phyloP scores from a whole-genome alignment of 2,329 filamentous ascomycete species.

The Neopestalotiopsis sp. region DNA sequence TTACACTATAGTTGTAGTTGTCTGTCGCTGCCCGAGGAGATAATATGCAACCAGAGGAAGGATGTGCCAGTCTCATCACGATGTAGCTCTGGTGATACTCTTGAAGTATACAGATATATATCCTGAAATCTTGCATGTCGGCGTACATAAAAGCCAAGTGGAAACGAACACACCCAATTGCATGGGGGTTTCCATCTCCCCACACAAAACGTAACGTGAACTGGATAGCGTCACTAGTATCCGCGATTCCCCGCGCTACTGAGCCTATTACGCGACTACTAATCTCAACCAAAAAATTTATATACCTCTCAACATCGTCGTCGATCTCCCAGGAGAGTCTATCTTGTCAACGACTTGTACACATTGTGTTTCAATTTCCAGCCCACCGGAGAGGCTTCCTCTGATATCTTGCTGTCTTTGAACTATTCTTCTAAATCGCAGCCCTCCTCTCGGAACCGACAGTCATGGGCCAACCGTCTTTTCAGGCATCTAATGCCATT shows the following conservation, averaged over 20 bases:
- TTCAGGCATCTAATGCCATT: conserved; percentile 79
- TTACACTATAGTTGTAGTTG: too few relatives aligned
- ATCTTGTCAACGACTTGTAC: neutral
- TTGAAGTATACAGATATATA: too few relatives aligned
- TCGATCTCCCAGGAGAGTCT: neutral
- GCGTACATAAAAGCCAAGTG: neutral
- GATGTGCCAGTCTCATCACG: too few relatives aligned
- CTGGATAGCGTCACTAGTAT: conserved; percentile 9
- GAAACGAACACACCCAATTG: neutral
- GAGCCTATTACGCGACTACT: neutral
- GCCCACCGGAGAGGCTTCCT: neutral
- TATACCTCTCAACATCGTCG: conserved; percentile 4
- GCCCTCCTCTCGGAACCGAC: neutral
- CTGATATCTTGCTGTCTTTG: neutral
- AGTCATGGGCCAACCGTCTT: conserved; percentile 76
- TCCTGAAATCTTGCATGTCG: neutral
- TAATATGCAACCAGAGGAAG: too few relatives aligned
- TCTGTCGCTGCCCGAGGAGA: too few relatives aligned
- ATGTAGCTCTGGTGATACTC: too few relatives aligned
- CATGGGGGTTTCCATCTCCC: neutral
- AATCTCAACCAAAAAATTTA: neutral
- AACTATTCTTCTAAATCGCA: neutral
- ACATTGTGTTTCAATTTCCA: neutral
- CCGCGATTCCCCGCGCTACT: conserved; percentile 9
- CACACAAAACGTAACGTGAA: conserved; percentile 11